phyloP scores from a whole-genome alignment of 352 stramenopile genomes.

The Elongisporangium senticosum region DNA sequence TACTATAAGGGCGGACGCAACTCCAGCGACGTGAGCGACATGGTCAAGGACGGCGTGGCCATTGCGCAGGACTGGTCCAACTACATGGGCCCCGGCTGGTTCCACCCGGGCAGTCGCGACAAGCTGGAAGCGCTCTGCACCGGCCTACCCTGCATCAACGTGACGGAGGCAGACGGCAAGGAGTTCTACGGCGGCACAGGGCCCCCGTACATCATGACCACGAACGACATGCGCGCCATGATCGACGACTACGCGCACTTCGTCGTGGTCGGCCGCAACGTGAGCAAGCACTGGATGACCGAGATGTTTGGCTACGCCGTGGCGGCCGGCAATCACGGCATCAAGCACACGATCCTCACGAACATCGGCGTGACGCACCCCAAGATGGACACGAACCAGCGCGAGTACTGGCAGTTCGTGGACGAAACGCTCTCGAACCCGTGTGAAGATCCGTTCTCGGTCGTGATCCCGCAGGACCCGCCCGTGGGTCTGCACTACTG shows the following conservation, averaged over 20 bases:
- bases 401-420: conserved; percentile 45
- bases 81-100: conserved; percentile 37
- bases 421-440: conserved; percentile 24
- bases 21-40: conserved; percentile 26
- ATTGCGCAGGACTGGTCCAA: conserved; percentile 47
- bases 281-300: conserved; percentile 38
- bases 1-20: conserved; percentile 36
- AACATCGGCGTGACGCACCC: conserved; percentile 42
- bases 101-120: conserved; percentile 12
- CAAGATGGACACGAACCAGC: conserved; percentile 12
- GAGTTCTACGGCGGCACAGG: conserved; percentile 44
- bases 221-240: conserved; percentile 31
- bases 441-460: conserved; percentile 20
- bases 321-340: conserved; percentile 40
- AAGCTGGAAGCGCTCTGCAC: conserved; percentile 32
- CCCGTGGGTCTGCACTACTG: conserved; percentile 50
- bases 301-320: conserved; percentile 55
- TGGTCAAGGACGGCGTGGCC: conserved; percentile 28
- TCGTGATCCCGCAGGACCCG: conserved; percentile 33
- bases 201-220: conserved; percentile 58
- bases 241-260: conserved; percentile 53
- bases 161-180: conserved; percentile 23
- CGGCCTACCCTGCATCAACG: conserved; percentile 23
- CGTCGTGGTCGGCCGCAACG: conserved; percentile 29
- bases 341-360: conserved; percentile 48